Evolutionary conservation across 2,329 filamentous ascomycete species (phyloP), one percentile per base, ranked within the genome.

Genomic region (Aspergillus fischeri): DNA sequence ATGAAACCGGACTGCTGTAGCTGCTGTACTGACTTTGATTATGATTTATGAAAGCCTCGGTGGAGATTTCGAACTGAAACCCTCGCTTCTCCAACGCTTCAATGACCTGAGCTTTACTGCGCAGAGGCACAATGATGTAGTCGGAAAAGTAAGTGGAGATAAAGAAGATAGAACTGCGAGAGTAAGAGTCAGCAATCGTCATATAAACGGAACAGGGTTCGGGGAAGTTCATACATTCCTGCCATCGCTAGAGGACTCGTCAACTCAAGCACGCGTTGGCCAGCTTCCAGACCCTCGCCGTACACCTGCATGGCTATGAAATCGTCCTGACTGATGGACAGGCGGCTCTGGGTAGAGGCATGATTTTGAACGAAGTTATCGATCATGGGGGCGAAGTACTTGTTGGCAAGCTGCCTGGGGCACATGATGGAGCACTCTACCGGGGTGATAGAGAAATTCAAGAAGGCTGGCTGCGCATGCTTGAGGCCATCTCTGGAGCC

Each of bases 91-190:
- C 81, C 4, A 97, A 80, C 0, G 91, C 89, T 57, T 86, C 81
- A 35, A 91, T 85, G 50, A 97, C 92, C 42, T 86, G 87, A 27
- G 83, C 78, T 52, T 88, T 86, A 67, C 89, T 86, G 69, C 87
- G 89, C 53, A 82, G 82, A 0, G 94, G 92, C 1, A 97, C 91
- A 38, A 97, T 83, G 66, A 99, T 95, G 75, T 96, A 97, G 77
- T 99, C 93, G 35, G 90, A 94, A 76, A 96, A 97, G 76, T 97
- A 99, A 32, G 92, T 97, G 3, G 93, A 97, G 73, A 97, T 96
- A 82, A 97, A 97, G 80, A 97, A 97, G 70, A 99, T 96, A 53
- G 93, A 90, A 53, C 84, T 86, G 49, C 52, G 21, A 20, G 20
- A 35, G 28, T 27, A 7, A 35, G 17, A 38, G 52, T 59, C 51